Evolutionary conservation across 2,329 filamentous ascomycete species (phyloP).

Genomic region (Aureobasidium sp.): DNA sequence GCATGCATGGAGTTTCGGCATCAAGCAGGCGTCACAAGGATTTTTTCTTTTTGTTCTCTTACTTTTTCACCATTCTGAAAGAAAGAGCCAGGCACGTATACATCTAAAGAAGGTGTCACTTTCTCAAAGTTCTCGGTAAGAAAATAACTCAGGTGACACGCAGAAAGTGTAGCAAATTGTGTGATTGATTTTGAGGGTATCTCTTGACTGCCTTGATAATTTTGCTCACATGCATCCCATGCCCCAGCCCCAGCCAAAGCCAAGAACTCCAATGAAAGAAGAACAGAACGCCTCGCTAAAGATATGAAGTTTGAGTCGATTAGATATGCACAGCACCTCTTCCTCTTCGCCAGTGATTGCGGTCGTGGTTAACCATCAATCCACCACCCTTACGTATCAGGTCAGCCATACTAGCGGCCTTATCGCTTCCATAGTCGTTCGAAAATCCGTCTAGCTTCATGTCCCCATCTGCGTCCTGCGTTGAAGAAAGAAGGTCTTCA

Average conservation of each 20-base stretch:
- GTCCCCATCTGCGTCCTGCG: conserved; percentile 24
- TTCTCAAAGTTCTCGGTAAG: too few relatives aligned
- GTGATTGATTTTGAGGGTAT: neutral
- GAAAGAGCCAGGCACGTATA: neutral
- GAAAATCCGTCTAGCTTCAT: conserved; percentile 23
- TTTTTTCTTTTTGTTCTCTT: neutral
- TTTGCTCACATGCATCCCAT: neutral
- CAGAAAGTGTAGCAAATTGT: neutral
- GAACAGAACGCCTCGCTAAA: conserved; percentile 36
- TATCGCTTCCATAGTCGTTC: conserved; percentile 21
- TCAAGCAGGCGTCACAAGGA: neutral
- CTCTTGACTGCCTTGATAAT: neutral
- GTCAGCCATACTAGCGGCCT: conserved; percentile 24
- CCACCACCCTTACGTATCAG: conserved; percentile 31
- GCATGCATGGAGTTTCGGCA: neutral
- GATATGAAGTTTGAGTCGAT: neutral
- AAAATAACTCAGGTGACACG: neutral
- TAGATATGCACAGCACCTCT: conserved; percentile 18
- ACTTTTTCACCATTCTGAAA: neutral
- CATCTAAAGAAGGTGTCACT: neutral
- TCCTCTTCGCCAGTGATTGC: conserved; percentile 50
- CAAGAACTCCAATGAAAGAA: neutral
- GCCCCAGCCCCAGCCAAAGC: neutral
- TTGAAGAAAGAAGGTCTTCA: conserved; percentile 20
- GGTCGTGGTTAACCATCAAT: conserved; percentile 53